A percentile compares a stretch with the other conserved stretches of the same genome.
These are phyloP conservation scores for Begonia masoniana DNA, from an alignment of 306 rosid genomes.

Conservation along the genomic window DNA sequence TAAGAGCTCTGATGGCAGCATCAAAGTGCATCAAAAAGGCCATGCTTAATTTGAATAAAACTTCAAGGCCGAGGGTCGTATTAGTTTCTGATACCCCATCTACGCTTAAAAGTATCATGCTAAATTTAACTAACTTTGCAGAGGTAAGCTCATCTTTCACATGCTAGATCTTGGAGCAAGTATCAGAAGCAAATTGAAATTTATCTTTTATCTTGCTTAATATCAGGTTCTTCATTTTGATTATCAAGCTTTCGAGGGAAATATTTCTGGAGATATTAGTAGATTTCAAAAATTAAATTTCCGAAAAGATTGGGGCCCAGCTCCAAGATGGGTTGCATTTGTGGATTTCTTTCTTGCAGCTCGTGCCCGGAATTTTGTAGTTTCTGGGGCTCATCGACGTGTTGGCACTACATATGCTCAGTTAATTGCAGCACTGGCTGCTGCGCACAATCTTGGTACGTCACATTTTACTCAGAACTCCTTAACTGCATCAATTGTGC, in stretches of 20 bases:
- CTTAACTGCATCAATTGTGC: not conserved
- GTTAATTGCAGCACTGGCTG: slow-evolving; percentile 80
- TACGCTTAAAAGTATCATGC: slow-evolving; percentile 39
- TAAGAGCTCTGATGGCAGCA: slow-evolving; percentile 71
- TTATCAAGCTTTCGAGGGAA: slow-evolving; percentile 65
- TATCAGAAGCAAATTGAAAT: not conserved
- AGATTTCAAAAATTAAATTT: slow-evolving; percentile 42
- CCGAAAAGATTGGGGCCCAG: slow-evolving; percentile 97
- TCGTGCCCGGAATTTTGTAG: slow-evolving; percentile 59
- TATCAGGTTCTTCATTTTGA: slow-evolving; percentile 80
- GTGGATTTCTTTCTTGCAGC: slow-evolving; percentile 95
- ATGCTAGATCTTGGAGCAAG: not conserved
- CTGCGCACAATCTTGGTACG: slow-evolving; percentile 59
- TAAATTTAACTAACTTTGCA: slow-evolving; percentile 54
- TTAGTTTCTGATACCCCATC: slow-evolving; percentile 82
- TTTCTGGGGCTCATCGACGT: slow-evolving; percentile 90
- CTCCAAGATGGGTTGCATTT: slow-evolving; percentile 99
- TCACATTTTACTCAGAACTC: not conserved
- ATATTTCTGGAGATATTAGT: slow-evolving; percentile 25
- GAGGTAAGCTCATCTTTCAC: slow-evolving; percentile 42
- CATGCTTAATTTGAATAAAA: slow-evolving; percentile 18
- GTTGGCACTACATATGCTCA: slow-evolving; percentile 98
- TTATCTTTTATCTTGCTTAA: not conserved
- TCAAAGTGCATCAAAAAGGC: slow-evolving; percentile 56
- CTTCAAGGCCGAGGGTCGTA: slow-evolving; percentile 57